Evolutionary conservation across 257 asterid species (phyloP).

Genomic region (Solanum virginianum): DNA sequence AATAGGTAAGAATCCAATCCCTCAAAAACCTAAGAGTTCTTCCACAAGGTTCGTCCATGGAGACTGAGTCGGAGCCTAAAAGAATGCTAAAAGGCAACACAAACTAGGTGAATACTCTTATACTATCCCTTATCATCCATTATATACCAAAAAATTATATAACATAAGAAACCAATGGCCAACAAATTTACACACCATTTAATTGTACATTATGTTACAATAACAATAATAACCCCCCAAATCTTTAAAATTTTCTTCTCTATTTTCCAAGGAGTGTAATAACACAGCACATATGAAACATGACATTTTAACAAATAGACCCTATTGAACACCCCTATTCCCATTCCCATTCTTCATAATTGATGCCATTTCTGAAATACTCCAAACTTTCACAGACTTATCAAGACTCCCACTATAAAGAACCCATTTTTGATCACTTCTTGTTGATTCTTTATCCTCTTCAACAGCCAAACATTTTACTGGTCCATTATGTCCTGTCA

Average conservation of each 20-base stretch:
- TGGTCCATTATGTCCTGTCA: conserved; percentile 13
- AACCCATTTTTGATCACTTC: not conserved
- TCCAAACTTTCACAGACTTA: conserved; percentile 7
- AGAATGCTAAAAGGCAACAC: not conserved
- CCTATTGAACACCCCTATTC: not conserved
- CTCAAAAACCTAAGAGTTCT: not conserved
- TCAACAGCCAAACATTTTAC: conserved; percentile 10
- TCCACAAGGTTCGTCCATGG: not conserved
- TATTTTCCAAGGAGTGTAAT: not conserved
- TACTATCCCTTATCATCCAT: not conserved
- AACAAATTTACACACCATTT: not conserved
- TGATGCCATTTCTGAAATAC: not conserved
- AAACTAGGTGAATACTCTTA: not conserved
- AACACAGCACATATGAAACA: not conserved
- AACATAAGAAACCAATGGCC: not conserved
- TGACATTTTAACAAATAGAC: not conserved
- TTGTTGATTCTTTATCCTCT: not conserved
- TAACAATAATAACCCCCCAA: not conserved
- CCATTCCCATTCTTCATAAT: not conserved
- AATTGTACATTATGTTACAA: not conserved
- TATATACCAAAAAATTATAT: not conserved
- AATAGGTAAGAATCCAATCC: not conserved
- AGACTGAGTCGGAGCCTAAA: not conserved
- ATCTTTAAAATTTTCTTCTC: not conserved
- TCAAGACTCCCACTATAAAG: conserved; percentile 7